phyloP scores from a whole-genome alignment of 352 stramenopile genomes.

The Globisporangium sylvaticum region DNA sequence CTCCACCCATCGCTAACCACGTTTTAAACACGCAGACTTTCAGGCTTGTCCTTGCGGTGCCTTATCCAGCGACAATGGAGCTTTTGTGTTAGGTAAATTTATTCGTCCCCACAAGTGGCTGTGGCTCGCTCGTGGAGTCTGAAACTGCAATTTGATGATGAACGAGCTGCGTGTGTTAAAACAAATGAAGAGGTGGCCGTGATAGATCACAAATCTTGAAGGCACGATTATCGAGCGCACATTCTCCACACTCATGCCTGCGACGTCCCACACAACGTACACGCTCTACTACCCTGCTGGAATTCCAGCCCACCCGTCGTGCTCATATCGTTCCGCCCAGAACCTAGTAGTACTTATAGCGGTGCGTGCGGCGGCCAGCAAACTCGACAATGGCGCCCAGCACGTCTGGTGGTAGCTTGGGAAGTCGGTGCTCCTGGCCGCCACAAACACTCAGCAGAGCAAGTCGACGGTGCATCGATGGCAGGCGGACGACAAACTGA shows the following conservation, averaged over 20 bases:
- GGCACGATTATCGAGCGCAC: not conserved
- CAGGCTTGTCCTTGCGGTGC: constrained; percentile 1
- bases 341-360: not conserved
- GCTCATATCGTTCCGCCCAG: not conserved
- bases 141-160: not conserved
- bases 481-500: not conserved
- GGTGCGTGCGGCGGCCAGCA: not conserved
- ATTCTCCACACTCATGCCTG: not conserved
- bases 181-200: not conserved
- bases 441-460: not conserved
- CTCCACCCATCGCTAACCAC: not conserved
- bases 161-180: not conserved
- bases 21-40: constrained; percentile 4
- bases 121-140: not conserved
- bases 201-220: not conserved
- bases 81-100: constrained; percentile 5
- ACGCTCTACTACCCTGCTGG: not conserved
- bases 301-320: not conserved
- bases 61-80: constrained; percentile 1
- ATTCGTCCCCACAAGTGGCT: constrained; percentile 1
- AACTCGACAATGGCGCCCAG: not conserved
- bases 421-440: not conserved
- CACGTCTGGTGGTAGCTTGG: not conserved
- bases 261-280: not conserved
- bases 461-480: not conserved